These are phyloP conservation scores for Phalaenopsis aphrodite DNA, from an alignment of 106 monocot genomes.

Conservation along the genomic window DNA sequence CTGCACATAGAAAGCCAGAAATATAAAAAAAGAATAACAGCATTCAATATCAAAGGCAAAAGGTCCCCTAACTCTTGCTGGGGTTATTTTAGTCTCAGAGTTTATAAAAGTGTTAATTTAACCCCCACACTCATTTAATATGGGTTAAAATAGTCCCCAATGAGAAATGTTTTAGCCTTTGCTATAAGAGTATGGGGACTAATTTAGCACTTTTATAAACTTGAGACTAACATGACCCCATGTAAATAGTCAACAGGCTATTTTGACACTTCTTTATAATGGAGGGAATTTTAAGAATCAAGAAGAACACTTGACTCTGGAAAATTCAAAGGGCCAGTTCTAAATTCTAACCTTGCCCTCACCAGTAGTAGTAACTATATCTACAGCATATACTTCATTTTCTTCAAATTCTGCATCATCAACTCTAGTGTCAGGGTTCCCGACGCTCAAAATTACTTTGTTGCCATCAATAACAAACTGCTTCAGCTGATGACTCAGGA, in stretches of 20 bases:
- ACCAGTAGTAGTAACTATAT: conserved; percentile 84
- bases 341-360: conserved; percentile 69
- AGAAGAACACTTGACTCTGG: too few species aligned
- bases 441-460: conserved; percentile 78
- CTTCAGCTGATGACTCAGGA: conserved; percentile 94
- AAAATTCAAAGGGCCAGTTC: too few species aligned
- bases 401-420: conserved; percentile 99
- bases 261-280: background rate
- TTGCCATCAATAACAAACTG: conserved; percentile 99
- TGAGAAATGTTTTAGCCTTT: too few species aligned
- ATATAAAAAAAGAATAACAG: background rate
- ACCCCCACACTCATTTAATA: too few species aligned
- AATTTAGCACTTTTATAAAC: too few species aligned
- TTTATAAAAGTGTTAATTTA: too few species aligned
- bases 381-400: conserved; percentile 95
- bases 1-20: conserved; percentile 21
- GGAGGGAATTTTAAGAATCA: background rate
- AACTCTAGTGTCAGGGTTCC: conserved; percentile 73
- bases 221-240: too few species aligned
- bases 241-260: too few species aligned
- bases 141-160: too few species aligned
- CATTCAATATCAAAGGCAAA: background rate
- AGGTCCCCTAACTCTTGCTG: too few species aligned
- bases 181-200: too few species aligned
- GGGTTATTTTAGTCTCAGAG: too few species aligned